Base-by-base conservation (phyloP, 306 rosid species). In the Citrullus amarus region DNA sequence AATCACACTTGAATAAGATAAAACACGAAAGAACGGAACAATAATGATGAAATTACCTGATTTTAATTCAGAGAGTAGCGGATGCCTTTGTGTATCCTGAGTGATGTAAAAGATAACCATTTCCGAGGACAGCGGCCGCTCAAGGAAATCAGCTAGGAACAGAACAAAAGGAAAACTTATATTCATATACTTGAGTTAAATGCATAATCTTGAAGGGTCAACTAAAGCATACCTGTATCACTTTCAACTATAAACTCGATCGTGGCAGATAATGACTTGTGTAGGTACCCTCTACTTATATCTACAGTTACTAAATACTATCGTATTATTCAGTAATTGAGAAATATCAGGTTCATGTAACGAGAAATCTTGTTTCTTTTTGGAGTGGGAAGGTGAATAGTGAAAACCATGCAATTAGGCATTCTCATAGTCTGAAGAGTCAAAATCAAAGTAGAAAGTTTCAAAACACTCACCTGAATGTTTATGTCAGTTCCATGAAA, bases 81-180 rank as follows among this genome's bases (percentile, higher is more conserved):
- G 92, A 86, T 95, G 98, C 79, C 93, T 87, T 85, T 91, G 98
- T 75, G 98, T 92, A 88, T 95, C 98, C 74, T 95, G 98, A 13
- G 98, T 95, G 62, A 95, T 86, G 85, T 95, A 95, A 86, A 92
- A 92, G 85, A 88, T 74, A 20, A 92, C 91, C 91, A 83, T 91
- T 86, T 92, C 97, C 3, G 93, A 91, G 77, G 97, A 74, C 82
- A 89, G 68, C 53, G 98, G 93, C 43, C 84, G 80, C 87, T 91
- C 90, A 14, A 81, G 83, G 83, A 87, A 90, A 87, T 92, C 93
- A 79, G 68, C 98, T 95, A 83, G 81, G 79, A 75, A 71, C 56
- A 63, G 60, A 82, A 81, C 28, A 60, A 43, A 82, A 77, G 34
- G 38, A 51, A 71, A 58, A 38, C 20, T 30, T 13, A 61, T 48